Evolutionary conservation across 352 stramenopile species (phyloP), one percentile per base, ranked within the genome.

Genomic region (Pythium scleroteichum): DNA sequence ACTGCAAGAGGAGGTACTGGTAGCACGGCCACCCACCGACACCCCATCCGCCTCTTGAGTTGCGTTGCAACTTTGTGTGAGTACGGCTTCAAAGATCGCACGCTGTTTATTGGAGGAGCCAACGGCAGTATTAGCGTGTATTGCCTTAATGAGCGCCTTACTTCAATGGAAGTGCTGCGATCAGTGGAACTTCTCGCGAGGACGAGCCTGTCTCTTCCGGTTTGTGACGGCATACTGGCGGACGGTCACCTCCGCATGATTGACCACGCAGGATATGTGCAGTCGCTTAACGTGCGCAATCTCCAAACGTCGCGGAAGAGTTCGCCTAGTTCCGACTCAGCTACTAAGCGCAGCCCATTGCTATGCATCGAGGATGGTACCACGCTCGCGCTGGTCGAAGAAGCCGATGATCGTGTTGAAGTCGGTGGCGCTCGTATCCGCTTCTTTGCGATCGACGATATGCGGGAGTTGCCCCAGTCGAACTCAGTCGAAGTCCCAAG

Each of bases 281-380:
- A 59, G 19, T 48, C 52, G 9, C 52, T 59, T 17, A 59, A 51
- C 52, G 50, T 40, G 1, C 24, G 52, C 3, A 59, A 59, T 24
- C 52, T 49, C 16, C 52, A 59, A 20, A 59, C 52, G 40, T 59
- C 52, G 24, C 38, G 51, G 26, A 59, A 50, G 39, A 59, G 1
- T 41, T 51, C 39, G 13, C 52, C 16, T 3, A 5, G 2, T 10
- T 12, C 17, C 26, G 5, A 16, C 24, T 20, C 16, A 24, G 24
- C 26, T 32, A 10, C 3, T 4, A 59, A 4, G 38, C 44, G 10
- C 19, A 49, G 39, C 2, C 40, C 24, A 9, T 40, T 59, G 10
- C 20, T 51, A 10, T 42, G 52, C 29, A 42, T 59, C 6, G 2
- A 39, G 22, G 52, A 59, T 14, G 52, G 52, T 6, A 44, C 33